Conservation (phyloP, 257 asterid species). For the Solanum pimpinellifolium region DNA sequence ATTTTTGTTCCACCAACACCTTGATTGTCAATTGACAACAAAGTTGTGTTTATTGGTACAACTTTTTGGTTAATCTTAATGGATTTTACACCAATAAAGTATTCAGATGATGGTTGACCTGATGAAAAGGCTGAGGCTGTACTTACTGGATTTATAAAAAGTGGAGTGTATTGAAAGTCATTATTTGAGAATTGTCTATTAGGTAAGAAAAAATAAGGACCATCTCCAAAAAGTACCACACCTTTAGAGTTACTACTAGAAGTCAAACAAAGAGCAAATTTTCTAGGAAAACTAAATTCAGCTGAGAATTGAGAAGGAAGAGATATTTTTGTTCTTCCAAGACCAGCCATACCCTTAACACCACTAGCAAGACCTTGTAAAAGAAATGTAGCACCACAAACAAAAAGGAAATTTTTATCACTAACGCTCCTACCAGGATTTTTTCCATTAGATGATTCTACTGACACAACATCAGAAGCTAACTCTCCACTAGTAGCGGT, state of each 20-base stretch:
- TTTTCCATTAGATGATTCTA: conserved; percentile 28
- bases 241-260: conserved; percentile 12
- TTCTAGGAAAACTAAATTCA: conserved; percentile 16
- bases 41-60: conserved; percentile 15
- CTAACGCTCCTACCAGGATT: conserved; percentile 17
- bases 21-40: conserved; percentile 15
- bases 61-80: conserved; percentile 14
- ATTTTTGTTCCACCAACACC: conserved; percentile 47
- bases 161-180: conserved; percentile 28
- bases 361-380: conserved; percentile 20
- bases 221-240: conserved; percentile 30
- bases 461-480: conserved; percentile 18
- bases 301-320: conserved; percentile 28
- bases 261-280: conserved; percentile 39
- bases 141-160: conserved; percentile 16
- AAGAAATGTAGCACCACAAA: conserved; percentile 16
- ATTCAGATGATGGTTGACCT: conserved; percentile 30
- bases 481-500: conserved; percentile 18
- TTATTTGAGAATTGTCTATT: conserved; percentile 1
- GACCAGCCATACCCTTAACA: conserved; percentile 34
- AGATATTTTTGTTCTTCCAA: conserved; percentile 23
- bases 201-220: conserved; percentile 28
- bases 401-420: conserved; percentile 8
- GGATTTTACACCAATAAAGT: conserved; percentile 37
- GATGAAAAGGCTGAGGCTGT: conserved; percentile 11